phyloP scores from a whole-genome alignment of 2,329 filamentous ascomycete species.

The Tolypocladium tropicale region DNA sequence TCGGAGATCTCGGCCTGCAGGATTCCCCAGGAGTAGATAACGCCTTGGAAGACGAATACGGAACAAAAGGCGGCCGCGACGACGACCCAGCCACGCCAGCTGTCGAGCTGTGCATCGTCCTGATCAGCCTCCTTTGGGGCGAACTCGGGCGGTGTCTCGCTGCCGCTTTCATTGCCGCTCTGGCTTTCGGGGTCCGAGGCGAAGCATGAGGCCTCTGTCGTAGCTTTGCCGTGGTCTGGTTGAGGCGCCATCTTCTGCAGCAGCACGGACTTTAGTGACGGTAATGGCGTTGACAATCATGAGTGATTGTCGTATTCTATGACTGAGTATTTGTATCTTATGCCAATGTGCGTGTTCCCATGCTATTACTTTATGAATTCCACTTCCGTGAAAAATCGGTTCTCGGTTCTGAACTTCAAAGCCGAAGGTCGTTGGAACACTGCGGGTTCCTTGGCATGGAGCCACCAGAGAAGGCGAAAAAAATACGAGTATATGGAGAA shows the following conservation, averaged over 20 bases:
- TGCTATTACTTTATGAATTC: neutral
- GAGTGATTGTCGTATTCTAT: too few relatives aligned
- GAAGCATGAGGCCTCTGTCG: neutral
- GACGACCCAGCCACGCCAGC: slow-evolving; percentile 13
- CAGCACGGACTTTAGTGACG: neutral
- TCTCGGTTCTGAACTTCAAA: neutral
- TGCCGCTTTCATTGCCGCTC: neutral
- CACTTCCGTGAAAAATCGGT: neutral
- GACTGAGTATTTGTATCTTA: neutral
- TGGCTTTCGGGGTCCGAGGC: neutral
- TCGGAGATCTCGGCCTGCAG: slow-evolving; percentile 13
- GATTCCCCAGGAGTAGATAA: slow-evolving; percentile 18
- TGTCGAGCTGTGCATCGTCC: slow-evolving; percentile 5
- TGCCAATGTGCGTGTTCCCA: neutral
- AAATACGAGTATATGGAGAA: too few relatives aligned
- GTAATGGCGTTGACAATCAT: neutral
- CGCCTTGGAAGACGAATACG: slow-evolving; percentile 17
- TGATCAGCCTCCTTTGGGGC: neutral
- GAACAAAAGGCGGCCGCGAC: slow-evolving; percentile 13
- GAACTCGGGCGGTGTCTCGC: neutral
- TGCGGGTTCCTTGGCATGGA: neutral
- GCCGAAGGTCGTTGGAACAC: neutral
- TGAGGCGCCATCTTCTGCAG: neutral
- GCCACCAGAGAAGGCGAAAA: too few relatives aligned
- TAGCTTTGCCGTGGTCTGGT: neutral